These are phyloP conservation scores for Colletotrichum sublineola DNA, from an alignment of 2,329 filamentous ascomycete species.

Conservation along the genomic window DNA sequence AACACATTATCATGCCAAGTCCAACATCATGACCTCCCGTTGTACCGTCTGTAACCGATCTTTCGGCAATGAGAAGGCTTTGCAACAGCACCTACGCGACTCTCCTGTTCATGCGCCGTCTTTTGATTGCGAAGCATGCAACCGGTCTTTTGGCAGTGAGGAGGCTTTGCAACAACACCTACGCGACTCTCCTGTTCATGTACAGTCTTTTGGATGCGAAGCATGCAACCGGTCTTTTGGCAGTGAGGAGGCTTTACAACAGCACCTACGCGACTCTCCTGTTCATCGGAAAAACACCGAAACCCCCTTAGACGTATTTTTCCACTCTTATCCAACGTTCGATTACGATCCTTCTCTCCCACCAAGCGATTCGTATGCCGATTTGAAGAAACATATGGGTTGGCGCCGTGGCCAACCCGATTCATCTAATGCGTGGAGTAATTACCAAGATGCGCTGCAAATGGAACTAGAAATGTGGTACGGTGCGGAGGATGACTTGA, in stretches of 20 bases:
- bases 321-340: not conserved
- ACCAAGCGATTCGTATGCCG: not conserved
- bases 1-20: too few species aligned
- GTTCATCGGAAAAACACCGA: not conserved
- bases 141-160: not conserved
- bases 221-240: not conserved
- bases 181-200: too few species aligned
- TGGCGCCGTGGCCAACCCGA: not conserved
- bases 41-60: not conserved
- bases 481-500: not conserved
- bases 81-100: not conserved
- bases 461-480: not conserved
- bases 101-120: not conserved
- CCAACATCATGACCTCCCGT: too few species aligned
- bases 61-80: not conserved
- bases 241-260: not conserved
- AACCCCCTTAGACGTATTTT: not conserved
- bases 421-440: not conserved
- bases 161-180: too few species aligned
- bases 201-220: too few species aligned
- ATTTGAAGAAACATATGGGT: not conserved
- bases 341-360: not conserved
- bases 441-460: not conserved
- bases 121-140: not conserved
- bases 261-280: constrained; percentile 10